Percentiles rank a stretch among this genome's conserved stretches.
phyloP scores from a whole-genome alignment of 2,329 filamentous ascomycete species.

The Pseudogymnoascus sp. region DNA sequence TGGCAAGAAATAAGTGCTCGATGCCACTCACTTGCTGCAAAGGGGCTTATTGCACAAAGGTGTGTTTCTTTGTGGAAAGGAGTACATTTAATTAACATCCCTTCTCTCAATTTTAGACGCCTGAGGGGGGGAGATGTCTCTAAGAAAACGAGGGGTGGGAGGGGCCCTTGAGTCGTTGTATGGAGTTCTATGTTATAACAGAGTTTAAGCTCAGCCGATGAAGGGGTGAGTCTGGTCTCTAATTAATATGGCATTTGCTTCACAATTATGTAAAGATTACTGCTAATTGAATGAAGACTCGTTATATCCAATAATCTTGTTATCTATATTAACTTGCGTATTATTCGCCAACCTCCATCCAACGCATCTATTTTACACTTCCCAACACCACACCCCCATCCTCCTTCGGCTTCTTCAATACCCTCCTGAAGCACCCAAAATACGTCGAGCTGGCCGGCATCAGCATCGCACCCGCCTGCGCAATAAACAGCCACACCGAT shows the following conservation, averaged over 20 bases:
- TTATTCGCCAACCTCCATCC: neutral
- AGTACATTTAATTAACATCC: too few species aligned
- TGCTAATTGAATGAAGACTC: neutral
- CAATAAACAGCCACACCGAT: constrained; percentile 7
- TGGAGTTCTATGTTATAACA: neutral
- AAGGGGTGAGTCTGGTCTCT: neutral
- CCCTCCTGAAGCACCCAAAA: neutral
- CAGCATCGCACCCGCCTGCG: constrained; percentile 11
- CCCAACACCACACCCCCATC: neutral
- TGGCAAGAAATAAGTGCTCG: too few species aligned
- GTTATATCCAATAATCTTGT: neutral
- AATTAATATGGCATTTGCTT: neutral
- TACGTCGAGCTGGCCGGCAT: constrained; percentile 14
- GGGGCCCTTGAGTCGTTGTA: neutral
- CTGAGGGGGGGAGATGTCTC: neutral
- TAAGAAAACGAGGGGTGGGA: too few species aligned
- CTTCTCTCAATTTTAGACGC: too few species aligned
- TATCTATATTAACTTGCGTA: neutral
- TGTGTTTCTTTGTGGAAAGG: too few species aligned
- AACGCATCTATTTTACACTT: neutral
- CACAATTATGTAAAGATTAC: neutral
- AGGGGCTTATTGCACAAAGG: too few species aligned
- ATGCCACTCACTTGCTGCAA: too few species aligned
- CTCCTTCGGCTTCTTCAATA: neutral
- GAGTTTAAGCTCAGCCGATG: neutral